These are phyloP conservation scores for Knoxdaviesia capensis DNA, from an alignment of 2,329 filamentous ascomycete genomes.

Conservation along the genomic window DNA sequence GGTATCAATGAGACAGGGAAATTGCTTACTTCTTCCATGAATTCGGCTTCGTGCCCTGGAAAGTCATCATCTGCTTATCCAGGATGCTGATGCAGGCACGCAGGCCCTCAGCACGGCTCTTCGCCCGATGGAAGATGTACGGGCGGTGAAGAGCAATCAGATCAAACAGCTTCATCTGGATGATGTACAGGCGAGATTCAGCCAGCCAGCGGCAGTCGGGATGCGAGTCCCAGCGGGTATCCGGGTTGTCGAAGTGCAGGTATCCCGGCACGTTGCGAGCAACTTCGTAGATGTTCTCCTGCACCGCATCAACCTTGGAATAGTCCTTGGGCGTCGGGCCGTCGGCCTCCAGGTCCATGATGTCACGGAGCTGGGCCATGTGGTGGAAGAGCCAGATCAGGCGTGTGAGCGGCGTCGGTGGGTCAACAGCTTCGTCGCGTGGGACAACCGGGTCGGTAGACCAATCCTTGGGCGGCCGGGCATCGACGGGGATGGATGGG, in stretches of 20 bases:
- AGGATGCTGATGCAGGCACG: conserved; percentile 34
- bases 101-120: conserved; percentile 33
- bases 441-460: conserved; percentile 25
- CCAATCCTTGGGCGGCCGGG: conserved; percentile 23
- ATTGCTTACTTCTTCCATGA: conserved; percentile 22
- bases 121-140: conserved; percentile 36
- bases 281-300: conserved; percentile 26
- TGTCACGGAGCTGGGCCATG: conserved; percentile 26
- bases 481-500: conserved; percentile 32
- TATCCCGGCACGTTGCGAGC: conserved; percentile 27
- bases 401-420: conserved; percentile 35
- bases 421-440: conserved; percentile 24
- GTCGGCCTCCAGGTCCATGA: conserved; percentile 34
- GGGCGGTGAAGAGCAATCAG: conserved; percentile 40
- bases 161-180: conserved; percentile 29
- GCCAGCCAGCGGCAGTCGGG: conserved; percentile 32
- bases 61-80: conserved; percentile 28
- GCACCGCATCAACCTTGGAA: conserved; percentile 30
- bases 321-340: conserved; percentile 34
- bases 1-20: not conserved
- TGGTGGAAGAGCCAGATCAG: conserved; percentile 29
- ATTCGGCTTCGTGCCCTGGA: conserved; percentile 25
- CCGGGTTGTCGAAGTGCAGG: conserved; percentile 33
- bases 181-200: conserved; percentile 21
- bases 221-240: conserved; percentile 33